Conservation (phyloP, 345 rosid genomes). For the Trapa bicornis region DNA sequence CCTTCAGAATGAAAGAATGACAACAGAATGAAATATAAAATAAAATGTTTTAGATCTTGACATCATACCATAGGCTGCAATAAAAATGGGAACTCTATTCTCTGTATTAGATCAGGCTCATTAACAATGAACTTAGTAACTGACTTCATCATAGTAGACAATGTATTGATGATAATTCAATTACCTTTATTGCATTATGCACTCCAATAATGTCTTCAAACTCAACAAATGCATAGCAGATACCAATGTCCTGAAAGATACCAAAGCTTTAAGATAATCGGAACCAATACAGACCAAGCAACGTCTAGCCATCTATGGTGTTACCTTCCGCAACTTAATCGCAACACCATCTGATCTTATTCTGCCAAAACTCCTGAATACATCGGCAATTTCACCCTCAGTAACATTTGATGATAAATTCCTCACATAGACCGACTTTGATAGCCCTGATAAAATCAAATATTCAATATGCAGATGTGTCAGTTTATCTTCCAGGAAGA, state of each 20-base stretch:
- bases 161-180: neutral
- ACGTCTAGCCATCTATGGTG: neutral
- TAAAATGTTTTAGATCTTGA: neutral
- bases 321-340: constrained; percentile 78
- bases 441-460: constrained; percentile 37
- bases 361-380: constrained; percentile 69
- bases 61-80: neutral
- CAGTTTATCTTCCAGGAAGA: neutral
- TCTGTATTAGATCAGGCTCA: neutral
- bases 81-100: neutral
- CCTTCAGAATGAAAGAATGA: neutral
- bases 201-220: constrained; percentile 77
- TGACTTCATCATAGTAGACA: neutral
- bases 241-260: constrained; percentile 58
- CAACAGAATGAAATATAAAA: neutral
- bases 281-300: neutral
- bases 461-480: neutral
- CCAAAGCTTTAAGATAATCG: constrained; percentile 11
- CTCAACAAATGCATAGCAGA: constrained; percentile 96
- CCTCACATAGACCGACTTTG: constrained; percentile 86
- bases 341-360: constrained; percentile 87
- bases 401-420: constrained; percentile 77
- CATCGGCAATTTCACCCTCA: constrained; percentile 74
- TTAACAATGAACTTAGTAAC: neutral
- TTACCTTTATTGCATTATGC: constrained; percentile 86